Base-by-base conservation (phyloP, 148 eudicot species). In the Silene conica region DNA sequence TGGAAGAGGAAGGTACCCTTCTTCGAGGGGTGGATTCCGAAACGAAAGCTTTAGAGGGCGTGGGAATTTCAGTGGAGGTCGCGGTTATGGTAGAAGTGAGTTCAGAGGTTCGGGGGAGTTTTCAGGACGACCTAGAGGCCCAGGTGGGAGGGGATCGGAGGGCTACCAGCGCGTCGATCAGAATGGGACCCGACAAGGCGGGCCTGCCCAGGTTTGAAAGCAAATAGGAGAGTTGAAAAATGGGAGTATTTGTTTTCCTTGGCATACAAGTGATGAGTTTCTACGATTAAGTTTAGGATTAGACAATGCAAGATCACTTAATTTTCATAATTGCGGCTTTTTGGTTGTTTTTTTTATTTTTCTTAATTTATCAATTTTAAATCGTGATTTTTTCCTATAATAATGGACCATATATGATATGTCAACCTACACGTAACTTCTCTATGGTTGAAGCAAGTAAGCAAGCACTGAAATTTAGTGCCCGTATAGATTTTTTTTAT, bases 131-230 rank as follows among this genome's bases (percentile, higher is more conserved):
- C 72, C 72, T 18, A 76, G 80, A 9, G 73, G 78, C 13, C 59
- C 67, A 74, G 79, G 76, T 46, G 85, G 80, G 63, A 74, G 79
- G 8, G 66, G 75, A 26, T 68, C 76, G 2, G 89, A 84, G 84
- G 81, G 78, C 23, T 89, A 86, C 76, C 91, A 78, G 67, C 83
- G 86, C 46, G 83, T 82, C 26, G 89, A 86, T 26, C 87, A 81
- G 25, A 82, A 82, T 20, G 84, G 87, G 61, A 26, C 67, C 25
- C 83, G 72, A 19, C 80, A 83, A 77, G 72, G 69, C 14, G 82
- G 69, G 69, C 55, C 43, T 12, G 78, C 76, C 56, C 63, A 74
- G 77, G 16, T 54, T 11, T 57, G 74, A 71, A 57, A 21, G 38
- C 38, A 20, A 60, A 21, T 59, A 48, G 45, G 12, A 66, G 66